Evolutionary conservation across 768 basidiomycete genomes (phyloP), one percentile per base, ranked within the genome.

Genomic region (Trametes punicea): DNA sequence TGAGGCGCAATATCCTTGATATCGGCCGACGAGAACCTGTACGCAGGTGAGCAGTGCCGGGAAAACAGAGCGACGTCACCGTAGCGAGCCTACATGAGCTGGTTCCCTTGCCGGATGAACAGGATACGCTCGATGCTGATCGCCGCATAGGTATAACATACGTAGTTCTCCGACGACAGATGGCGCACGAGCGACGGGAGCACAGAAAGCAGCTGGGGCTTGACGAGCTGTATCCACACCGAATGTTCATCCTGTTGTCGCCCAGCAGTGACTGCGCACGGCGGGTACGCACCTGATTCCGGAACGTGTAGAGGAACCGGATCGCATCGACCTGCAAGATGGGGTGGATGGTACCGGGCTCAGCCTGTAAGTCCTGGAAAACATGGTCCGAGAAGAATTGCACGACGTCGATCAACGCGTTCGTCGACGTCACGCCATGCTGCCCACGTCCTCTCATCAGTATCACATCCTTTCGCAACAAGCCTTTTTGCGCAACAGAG

Each of bases 81-180:
- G 11, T 11, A 26, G 42, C 16, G 25, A 42, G 13, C 90, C 52
- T 56, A 97, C 94, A 93, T 66, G 23, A 91, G 75, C 59, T 83
- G 80, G 4, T 78, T 78, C 3, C 83, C 82, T 64, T 88, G 85
- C 67, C 90, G 93, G 71, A 98, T 97, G 71, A 85, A 92, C 36
- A 99, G 73, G 51, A 98, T 87, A 6, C 94, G 83, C 66, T 99
- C 97, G 66, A 99, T 95, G n/a, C 95, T 93, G 64, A 98, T 94
- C 16, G 97, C 95, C 8, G 95, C 93, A 71, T 98, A 98, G 0
- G 96, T 95, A 65, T 90, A 96, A 23, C 89, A 87, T 45, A 98
- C 96, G 71, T 93, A 95, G 67, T 93, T 93, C 48, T 80, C 75
- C 18, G 91, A 92, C 5, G 77, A 74, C 30, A 98, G 83, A 68